A percentile compares a stretch with the other conserved stretches of the same genome.
Evolutionary conservation across 164 flowering plant species (phyloP).

Genomic region (Cinnamomum chago): DNA sequence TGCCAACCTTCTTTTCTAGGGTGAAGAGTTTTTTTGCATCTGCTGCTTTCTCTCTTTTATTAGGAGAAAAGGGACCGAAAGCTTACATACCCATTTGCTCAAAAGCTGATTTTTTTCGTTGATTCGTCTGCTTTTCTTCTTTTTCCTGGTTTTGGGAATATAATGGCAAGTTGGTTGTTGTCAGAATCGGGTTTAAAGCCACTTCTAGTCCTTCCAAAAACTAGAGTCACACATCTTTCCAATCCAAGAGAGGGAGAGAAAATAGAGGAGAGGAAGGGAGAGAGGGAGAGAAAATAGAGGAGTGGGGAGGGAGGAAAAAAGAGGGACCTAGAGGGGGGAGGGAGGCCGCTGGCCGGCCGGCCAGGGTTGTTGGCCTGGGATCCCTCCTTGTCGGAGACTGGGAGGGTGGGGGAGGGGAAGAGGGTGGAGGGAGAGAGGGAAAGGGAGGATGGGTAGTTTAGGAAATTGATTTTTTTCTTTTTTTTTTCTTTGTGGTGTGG

Average conservation of each 20-base stretch:
- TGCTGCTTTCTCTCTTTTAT: neutral
- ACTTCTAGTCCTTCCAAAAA: slow-evolving; percentile 16
- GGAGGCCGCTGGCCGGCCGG: too few species aligned
- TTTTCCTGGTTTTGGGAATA: neutral
- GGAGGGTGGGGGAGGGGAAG: too few species aligned
- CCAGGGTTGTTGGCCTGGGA: too few species aligned
- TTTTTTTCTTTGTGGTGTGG: too few species aligned
- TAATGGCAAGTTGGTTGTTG: slow-evolving; percentile 5
- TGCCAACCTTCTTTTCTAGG: neutral
- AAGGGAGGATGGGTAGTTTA: too few species aligned
- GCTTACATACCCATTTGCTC: neutral
- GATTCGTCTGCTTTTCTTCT: neutral
- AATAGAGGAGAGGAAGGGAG: too few species aligned
- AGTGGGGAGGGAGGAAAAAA: too few species aligned
- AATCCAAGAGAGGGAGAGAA: neutral
- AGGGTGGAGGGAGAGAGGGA: too few species aligned
- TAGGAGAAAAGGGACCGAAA: neutral
- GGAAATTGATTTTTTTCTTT: too few species aligned
- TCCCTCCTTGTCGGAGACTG: too few species aligned
- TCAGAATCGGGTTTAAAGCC: slow-evolving; percentile 45
- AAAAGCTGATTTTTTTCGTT: neutral
- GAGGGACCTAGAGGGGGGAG: too few species aligned
- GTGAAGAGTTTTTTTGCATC: neutral
- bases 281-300: too few species aligned
- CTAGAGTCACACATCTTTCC: neutral